Evolutionary conservation across 2,329 filamentous ascomycete species (phyloP).

Genomic region (Ciborinia camelliae): DNA sequence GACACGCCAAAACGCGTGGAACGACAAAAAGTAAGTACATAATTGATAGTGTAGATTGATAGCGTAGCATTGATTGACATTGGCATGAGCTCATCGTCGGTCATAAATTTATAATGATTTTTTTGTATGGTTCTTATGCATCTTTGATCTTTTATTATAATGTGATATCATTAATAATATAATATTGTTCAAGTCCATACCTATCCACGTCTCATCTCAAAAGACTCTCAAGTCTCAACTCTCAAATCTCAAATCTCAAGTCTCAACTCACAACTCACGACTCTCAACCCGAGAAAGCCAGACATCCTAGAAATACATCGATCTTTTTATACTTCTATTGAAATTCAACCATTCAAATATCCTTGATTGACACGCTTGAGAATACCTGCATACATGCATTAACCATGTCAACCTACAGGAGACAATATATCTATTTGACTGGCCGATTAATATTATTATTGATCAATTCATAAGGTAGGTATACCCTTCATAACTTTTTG

Average conservation of each 20-base stretch:
- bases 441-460: no score
- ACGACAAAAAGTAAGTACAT: not conserved
- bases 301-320: constrained; percentile 3
- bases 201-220: no score
- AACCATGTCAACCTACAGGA: constrained; percentile 5
- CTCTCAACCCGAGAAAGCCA: not conserved
- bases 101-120: not conserved
- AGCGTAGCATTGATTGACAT: constrained; percentile 1
- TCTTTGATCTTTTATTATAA: no score
- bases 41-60: not conserved
- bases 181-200: not conserved
- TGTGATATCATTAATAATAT: no score
- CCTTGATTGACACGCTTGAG: not conserved
- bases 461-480: not conserved
- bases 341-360: constrained; percentile 12
- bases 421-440: constrained; percentile 10
- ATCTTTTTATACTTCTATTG: constrained; percentile 1
- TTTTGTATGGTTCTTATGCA: not conserved
- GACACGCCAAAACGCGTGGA: constrained; percentile 13
- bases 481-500: not conserved
- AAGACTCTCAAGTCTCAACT: no score
- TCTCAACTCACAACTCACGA: not conserved
- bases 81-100: not conserved
- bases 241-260: no score
- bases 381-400: constrained; percentile 14